A percentile compares a stretch with the other conserved stretches of the same genome.
Evolutionary conservation across 208 protist species (phyloP).

Genomic region (Porcisia deanei): DNA sequence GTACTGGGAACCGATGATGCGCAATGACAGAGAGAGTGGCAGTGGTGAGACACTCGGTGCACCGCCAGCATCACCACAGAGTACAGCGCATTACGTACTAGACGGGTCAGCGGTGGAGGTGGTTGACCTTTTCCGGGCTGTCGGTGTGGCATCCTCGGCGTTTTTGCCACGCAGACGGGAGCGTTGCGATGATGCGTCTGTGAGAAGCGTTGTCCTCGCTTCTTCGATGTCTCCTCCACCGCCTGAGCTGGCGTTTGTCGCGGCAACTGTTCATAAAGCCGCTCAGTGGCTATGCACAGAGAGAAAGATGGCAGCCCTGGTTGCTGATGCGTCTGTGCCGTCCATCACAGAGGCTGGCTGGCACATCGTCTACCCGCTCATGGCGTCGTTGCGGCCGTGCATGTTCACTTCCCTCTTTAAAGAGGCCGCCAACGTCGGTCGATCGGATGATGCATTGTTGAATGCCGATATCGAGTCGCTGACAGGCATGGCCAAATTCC

Average conservation of each 20-base stretch:
- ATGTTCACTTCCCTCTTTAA: conserved; percentile 32
- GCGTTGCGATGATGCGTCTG: not conserved
- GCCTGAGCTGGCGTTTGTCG: not conserved
- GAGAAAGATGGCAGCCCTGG: not conserved
- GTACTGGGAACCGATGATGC: conserved; percentile 9
- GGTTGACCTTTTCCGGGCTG: not conserved
- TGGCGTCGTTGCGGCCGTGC: conserved; percentile 9
- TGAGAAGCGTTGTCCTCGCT: not conserved
- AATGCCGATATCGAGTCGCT: conserved; percentile 18
- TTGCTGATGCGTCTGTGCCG: conserved; percentile 31
- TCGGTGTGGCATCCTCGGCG: not conserved
- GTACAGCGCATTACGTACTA: not conserved
- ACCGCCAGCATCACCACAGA: not conserved
- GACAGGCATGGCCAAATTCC: conserved; percentile 36
- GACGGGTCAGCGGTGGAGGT: not conserved
- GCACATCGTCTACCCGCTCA: conserved; percentile 17
- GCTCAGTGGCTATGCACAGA: conserved; percentile 13
- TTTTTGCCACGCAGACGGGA: not conserved
- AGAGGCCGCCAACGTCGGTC: not conserved
- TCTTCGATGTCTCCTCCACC: not conserved
- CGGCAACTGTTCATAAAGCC: conserved; percentile 9
- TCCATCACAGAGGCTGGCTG: conserved; percentile 22
- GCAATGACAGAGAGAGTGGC: not conserved
- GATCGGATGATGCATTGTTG: not conserved
- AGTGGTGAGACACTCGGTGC: not conserved